These are phyloP conservation scores for Delitschia confertaspora DNA, from an alignment of 495 filamentous ascomycete species.

Conservation along the genomic window DNA sequence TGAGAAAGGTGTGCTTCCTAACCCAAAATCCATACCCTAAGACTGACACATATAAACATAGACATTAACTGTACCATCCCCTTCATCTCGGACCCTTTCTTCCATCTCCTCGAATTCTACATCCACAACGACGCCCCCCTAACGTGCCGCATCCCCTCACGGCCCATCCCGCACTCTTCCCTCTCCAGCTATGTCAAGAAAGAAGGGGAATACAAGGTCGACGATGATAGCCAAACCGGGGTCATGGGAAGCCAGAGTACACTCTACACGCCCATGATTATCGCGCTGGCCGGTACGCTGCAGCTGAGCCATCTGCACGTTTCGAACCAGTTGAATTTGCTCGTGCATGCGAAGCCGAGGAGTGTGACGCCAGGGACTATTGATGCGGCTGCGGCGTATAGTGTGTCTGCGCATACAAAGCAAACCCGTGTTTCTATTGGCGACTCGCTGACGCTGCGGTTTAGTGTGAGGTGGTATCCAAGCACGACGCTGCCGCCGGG, in stretches of 20 bases:
- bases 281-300: constrained; percentile 80
- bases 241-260: constrained; percentile 32
- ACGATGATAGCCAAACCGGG: constrained; percentile 24
- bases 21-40: not conserved
- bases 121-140: constrained; percentile 92
- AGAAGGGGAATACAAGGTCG: constrained; percentile 18
- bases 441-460: constrained; percentile 68
- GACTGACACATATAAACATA: constrained; percentile 32
- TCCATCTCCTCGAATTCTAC: constrained; percentile 98
- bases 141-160: constrained; percentile 80
- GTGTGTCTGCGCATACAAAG: constrained; percentile 52
- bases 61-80: constrained; percentile 89
- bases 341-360: constrained; percentile 61
- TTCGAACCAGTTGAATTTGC: constrained; percentile 75
- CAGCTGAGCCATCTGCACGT: constrained; percentile 88
- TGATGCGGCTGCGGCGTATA: constrained; percentile 78
- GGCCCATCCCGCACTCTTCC: constrained; percentile 44
- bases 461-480: constrained; percentile 81
- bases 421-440: constrained; percentile 70
- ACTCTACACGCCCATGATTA: constrained; percentile 58
- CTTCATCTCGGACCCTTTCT: constrained; percentile 77
- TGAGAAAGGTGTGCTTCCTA: constrained; percentile 41
- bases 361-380: constrained; percentile 54
- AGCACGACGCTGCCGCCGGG: constrained; percentile 53
- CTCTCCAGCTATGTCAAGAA: constrained; percentile 11